Evolutionary conservation across 2,329 filamentous ascomycete genomes (phyloP).

Genomic region (Exophiala sideris): DNA sequence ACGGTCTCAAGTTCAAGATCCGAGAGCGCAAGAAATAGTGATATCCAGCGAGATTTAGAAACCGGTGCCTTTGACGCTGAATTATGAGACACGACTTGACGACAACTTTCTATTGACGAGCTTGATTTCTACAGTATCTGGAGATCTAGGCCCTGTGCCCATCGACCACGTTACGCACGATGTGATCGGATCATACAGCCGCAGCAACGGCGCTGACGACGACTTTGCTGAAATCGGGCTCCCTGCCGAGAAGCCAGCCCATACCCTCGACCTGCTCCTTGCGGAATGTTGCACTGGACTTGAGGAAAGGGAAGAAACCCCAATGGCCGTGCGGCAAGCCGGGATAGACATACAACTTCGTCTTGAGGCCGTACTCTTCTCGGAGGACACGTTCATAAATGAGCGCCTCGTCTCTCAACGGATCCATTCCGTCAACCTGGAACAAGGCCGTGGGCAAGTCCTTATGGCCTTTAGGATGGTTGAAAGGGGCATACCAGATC

Average conservation of each 20-base stretch:
- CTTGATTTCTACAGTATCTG: background rate
- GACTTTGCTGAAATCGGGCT: constrained; percentile 22
- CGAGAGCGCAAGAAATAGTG: constrained; percentile 56
- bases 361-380: constrained; percentile 30
- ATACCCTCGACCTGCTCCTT: constrained; percentile 29
- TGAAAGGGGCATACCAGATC: constrained; percentile 19
- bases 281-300: constrained; percentile 27
- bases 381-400: constrained; percentile 29
- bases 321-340: constrained; percentile 35
- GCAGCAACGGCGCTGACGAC: constrained; percentile 6
- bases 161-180: background rate
- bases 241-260: constrained; percentile 23
- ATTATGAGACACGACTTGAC: too few species aligned
- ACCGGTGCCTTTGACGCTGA: too few species aligned
- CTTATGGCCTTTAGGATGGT: constrained; percentile 30
- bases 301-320: constrained; percentile 29
- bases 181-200: constrained; percentile 6
- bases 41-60: background rate
- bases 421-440: constrained; percentile 31
- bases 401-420: constrained; percentile 29
- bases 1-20: constrained; percentile 63
- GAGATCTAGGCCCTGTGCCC: background rate
- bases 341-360: constrained; percentile 32
- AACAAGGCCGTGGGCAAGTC: constrained; percentile 30
- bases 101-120: background rate